phyloP scores from a whole-genome alignment of 2,329 filamentous ascomycete genomes.

The Phialophora expanda region DNA sequence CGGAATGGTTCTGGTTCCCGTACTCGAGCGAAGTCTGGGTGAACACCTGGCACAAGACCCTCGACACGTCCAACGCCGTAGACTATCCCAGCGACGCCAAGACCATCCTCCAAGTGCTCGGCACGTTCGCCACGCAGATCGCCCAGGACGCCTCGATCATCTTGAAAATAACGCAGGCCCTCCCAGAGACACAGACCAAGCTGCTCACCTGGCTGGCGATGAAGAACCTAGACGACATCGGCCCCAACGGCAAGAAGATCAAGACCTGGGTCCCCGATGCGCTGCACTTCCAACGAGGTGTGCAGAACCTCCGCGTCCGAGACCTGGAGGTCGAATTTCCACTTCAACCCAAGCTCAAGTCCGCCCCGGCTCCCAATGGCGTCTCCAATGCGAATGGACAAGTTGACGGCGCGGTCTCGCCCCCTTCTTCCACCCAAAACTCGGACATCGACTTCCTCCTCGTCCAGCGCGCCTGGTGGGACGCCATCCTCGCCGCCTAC shows the following conservation, averaged over 20 bases:
- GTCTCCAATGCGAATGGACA: constrained; percentile 1
- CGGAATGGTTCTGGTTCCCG: constrained; percentile 60
- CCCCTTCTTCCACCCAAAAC: background rate
- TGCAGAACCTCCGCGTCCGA: constrained; percentile 55
- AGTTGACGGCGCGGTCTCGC: background rate
- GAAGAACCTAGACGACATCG: constrained; percentile 36
- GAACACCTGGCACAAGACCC: constrained; percentile 52
- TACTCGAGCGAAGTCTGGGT: constrained; percentile 54
- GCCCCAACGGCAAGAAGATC: constrained; percentile 39
- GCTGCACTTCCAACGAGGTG: constrained; percentile 56
- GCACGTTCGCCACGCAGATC: constrained; percentile 30
- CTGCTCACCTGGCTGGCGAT: constrained; percentile 34
- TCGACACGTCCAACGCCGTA: constrained; percentile 24
- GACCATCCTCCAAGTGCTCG: constrained; percentile 34
- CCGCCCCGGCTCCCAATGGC: constrained; percentile 1
- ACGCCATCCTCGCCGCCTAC: constrained; percentile 47
- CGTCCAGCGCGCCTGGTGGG: constrained; percentile 58
- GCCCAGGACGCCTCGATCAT: constrained; percentile 31
- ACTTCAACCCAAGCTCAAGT: constrained; percentile 43
- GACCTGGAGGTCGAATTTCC: constrained; percentile 56
- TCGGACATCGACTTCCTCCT: constrained; percentile 51
- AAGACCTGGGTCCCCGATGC: constrained; percentile 54
- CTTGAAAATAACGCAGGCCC: constrained; percentile 26
- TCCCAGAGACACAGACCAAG: constrained; percentile 33
- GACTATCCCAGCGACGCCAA: constrained; percentile 33